Evolutionary conservation across 305 asterid genomes (phyloP), one percentile per base, ranked within the genome.

Genomic region (Fraxinus sp.): DNA sequence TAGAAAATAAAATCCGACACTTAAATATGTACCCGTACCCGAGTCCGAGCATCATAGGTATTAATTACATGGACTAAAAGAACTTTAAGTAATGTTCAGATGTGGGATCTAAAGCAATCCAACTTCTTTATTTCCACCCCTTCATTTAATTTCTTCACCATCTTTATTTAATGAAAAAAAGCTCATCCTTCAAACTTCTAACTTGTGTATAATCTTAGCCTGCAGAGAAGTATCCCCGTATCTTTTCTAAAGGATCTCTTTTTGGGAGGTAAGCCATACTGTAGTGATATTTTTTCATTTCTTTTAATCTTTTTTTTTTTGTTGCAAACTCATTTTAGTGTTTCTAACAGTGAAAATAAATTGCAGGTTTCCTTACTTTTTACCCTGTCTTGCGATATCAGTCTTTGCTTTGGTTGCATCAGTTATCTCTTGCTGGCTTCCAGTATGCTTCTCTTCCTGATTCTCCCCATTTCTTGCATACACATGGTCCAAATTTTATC

Each of bases 301-400:
- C 68, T 71, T 33, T 82, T 49, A 9, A 7, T 79, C 41, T 41
- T 9, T 24, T 5, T 22, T 24, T 81, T 13, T 72, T 64, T 36
- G 46, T 30, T 59, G 77, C 68, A 66, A 73, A 74, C 39, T 78
- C 75, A 49, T n/a, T 74, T 22, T 57, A 3, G 33, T 33, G 70
- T 37, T 70, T 59, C 79, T 39, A 77, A 43, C 73, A 10, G 28
- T 80, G 46, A n/a, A 80, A 52, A 30, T 75, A 13, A 6, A 52
- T 62, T 79, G 91, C 90, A 94, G 96, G 86, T 94, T 93, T 86
- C 97, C 98, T 1, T 94, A 93, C 72, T 89, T 93, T 46, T 84
- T 94, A 85, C 98, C 98, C 22, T 94, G 97, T 83, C 90, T 93
- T 30, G 85, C 87, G 75, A 92, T 92, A 86, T 94, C 98, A 20